Base-by-base conservation (phyloP, 75 land plant species). In the Pinus taeda region DNA sequence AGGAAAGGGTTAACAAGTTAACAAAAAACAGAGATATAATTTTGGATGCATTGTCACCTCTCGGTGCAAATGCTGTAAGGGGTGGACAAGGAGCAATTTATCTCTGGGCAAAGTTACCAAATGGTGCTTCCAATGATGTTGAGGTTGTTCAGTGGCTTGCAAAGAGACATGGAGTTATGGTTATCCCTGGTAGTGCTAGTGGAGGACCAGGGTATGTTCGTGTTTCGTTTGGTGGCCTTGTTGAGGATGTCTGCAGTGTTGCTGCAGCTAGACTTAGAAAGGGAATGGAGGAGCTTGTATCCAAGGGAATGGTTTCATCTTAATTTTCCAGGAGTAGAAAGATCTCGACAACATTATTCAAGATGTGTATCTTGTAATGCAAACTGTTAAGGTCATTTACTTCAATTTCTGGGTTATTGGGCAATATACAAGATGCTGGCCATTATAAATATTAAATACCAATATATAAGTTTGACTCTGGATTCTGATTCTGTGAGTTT, bases 31-130 rank as follows among this genome's bases (percentile, higher is more conserved):
- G 90, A 59, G 83, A 78, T 24, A 57, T 96, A 18, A 60, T 96
- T 14, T 11, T 66, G 33, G 87, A 90, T 9, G 97, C 99, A 0
- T 86, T 96, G 30, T 81, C 93, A 4, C 97, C 99, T 1, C 85
- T 96, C 11, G 99, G 93, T 21, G 59, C 82, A 42, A 86, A 73
- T 24, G 86, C 94, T 11, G 90, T 96, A 36, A 90, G 84, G 78
- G 99, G 99, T 36, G 99, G 99, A 20, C 93, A 96, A 77, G 98
- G 97, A 29, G 97, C 99, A 57, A 94, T 96, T 24, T 96, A 96
- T 78, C 78, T 96, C 33, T 96, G 97, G 97, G 98, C 97, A 33
- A 94, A 85, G 82, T 86, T 96, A 26, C 99, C 99, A 1, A 85
- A 89, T 6, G 71, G 85, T 49, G 82, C 77, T 39, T 18, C 74